Conservation (phyloP, 2,329 filamentous ascomycete species). For the Elsinoe fawcettii region DNA sequence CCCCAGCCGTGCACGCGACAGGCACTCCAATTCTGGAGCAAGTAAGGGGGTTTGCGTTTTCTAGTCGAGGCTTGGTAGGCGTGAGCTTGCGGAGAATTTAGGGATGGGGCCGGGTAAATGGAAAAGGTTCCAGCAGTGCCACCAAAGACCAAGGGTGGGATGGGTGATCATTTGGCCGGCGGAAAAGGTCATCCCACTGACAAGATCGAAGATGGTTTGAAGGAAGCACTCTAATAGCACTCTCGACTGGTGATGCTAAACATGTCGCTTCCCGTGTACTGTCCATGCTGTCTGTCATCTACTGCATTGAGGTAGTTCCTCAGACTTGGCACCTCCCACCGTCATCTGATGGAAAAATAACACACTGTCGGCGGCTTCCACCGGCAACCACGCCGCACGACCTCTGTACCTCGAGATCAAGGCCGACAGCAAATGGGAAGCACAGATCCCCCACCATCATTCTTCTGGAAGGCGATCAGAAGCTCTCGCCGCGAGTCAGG, state of each 20-base stretch:
- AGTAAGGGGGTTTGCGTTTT: neutral
- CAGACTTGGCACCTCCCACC: neutral
- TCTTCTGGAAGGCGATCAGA: conserved; percentile 1
- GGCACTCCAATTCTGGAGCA: neutral
- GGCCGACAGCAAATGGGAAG: neutral
- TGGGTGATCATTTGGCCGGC: neutral
- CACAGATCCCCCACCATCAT: neutral
- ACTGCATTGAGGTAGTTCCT: too few species aligned
- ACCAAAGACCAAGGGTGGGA: neutral
- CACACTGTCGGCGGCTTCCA: neutral
- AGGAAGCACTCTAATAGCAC: neutral
- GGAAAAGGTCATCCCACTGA: neutral
- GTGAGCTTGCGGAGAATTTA: neutral
- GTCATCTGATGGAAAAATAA: neutral
- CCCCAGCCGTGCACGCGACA: neutral
- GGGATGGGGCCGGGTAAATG: neutral
- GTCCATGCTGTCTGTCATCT: too few species aligned
- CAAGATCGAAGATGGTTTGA: neutral
- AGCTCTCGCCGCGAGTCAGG: neutral
- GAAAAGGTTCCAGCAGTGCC: neutral
- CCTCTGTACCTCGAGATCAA: neutral
- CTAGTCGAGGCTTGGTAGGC: neutral
- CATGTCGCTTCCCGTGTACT: too few species aligned
- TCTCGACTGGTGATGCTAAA: neutral
- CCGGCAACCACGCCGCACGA: neutral